Percentiles rank a stretch among this genome's conserved stretches.
Conservation (phyloP, 2,329 filamentous ascomycete genomes). For the Cercospora brassicicola region DNA sequence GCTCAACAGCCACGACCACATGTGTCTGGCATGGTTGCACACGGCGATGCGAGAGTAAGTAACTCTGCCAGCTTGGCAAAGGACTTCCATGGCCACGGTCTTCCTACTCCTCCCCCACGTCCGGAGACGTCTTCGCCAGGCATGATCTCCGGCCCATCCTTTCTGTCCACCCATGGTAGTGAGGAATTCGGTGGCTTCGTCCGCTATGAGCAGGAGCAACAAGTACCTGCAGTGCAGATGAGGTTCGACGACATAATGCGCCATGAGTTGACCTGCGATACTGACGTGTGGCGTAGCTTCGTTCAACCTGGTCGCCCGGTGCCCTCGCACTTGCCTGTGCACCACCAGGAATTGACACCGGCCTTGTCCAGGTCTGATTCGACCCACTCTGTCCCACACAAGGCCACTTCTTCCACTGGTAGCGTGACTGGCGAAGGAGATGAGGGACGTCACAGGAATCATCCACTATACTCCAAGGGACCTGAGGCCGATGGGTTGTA, state of each 20-base stretch:
- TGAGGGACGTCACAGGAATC: conserved; percentile 47
- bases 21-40: conserved; percentile 11
- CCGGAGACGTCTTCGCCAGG: conserved; percentile 20
- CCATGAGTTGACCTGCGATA: not conserved
- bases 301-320: conserved; percentile 9
- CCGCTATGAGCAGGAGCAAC: conserved; percentile 33
- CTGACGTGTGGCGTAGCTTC: conserved; percentile 28
- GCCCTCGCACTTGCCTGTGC: conserved; percentile 9
- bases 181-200: conserved; percentile 35
- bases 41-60: conserved; percentile 25
- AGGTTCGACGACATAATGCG: conserved; percentile 30
- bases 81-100: conserved; percentile 17
- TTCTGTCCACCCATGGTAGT: not conserved
- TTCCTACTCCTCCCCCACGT: conserved; percentile 19
- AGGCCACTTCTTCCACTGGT: conserved; percentile 18
- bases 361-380: conserved; percentile 10
- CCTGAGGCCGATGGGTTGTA: conserved; percentile 76
- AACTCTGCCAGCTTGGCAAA: conserved; percentile 8
- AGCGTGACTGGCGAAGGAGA: conserved; percentile 30
- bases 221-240: conserved; percentile 7
- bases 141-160: not conserved
- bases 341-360: conserved; percentile 9
- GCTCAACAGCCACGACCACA: conserved; percentile 16
- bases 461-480: conserved; percentile 68
- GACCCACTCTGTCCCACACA: conserved; percentile 8